Percentiles rank a stretch among this genome's conserved stretches.
Conservation (phyloP, 352 stramenopile genomes). For the Globisporangium solare region DNA sequence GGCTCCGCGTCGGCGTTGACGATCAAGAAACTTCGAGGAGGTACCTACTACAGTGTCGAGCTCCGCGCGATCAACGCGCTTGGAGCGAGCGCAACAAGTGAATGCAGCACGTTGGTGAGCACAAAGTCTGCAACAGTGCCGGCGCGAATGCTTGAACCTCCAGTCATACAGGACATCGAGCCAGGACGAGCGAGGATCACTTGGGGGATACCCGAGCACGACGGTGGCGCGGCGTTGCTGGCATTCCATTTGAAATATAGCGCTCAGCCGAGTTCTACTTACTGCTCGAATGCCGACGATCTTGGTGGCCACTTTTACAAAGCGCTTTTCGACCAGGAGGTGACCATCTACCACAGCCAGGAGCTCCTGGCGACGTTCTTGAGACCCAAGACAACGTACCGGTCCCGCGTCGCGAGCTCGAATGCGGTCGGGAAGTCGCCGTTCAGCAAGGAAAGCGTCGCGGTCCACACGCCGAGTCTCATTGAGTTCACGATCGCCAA, state of each 20-base stretch:
- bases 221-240: constrained; percentile 43
- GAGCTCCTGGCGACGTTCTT: constrained; percentile 43
- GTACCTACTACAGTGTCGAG: constrained; percentile 41
- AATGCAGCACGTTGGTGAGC: constrained; percentile 24
- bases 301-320: constrained; percentile 6
- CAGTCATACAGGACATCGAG: constrained; percentile 28
- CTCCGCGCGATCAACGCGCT: constrained; percentile 45
- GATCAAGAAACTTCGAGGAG: constrained; percentile 32
- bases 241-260: constrained; percentile 56
- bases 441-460: constrained; percentile 32
- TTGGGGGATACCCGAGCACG: constrained; percentile 38
- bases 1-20: constrained; percentile 4
- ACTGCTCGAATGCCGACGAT: constrained; percentile 16
- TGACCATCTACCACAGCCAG: constrained; percentile 28
- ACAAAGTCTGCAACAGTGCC: constrained; percentile 38
- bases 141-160: constrained; percentile 23
- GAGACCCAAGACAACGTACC: constrained; percentile 46
- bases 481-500: constrained; percentile 57
- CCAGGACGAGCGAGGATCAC: constrained; percentile 36
- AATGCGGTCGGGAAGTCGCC: constrained; percentile 35
- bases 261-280: constrained; percentile 8
- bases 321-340: constrained; percentile 27
- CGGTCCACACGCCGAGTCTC: constrained; percentile 52
- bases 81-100: constrained; percentile 33
- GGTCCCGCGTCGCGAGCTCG: constrained; percentile 43